Percentiles rank a stretch among this genome's conserved stretches.
Conservation (phyloP, 169 alveolate genomes). For the Pseudocohnilembus persalinus region DNA sequence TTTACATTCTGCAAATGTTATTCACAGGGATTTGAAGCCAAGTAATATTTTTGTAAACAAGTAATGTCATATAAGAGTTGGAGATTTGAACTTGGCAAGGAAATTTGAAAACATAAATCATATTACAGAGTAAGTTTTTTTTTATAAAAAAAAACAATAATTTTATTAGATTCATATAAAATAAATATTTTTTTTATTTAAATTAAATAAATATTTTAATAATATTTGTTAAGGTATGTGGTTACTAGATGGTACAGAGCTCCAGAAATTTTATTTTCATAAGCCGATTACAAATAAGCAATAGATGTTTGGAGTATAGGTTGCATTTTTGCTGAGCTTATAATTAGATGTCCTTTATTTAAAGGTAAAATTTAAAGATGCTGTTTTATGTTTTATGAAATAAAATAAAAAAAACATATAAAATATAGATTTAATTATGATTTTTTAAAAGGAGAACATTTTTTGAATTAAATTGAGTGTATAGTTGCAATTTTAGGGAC, state of each 20-base stretch:
- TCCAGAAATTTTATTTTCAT: constrained; percentile 70
- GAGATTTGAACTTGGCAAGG: constrained; percentile 37
- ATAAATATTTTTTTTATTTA: constrained; percentile 23
- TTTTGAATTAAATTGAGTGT: constrained; percentile 19
- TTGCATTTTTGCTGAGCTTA: constrained; percentile 62
- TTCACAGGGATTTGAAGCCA: constrained; percentile 86
- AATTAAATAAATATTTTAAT: neutral
- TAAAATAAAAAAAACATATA: neutral
- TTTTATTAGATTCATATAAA: too few species aligned
- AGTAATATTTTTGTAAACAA: constrained; percentile 76
- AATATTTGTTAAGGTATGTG: constrained; percentile 37
- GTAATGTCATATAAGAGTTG: constrained; percentile 63
- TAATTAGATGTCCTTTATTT: constrained; percentile 29
- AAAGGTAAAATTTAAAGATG: too few species aligned
- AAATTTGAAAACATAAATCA: neutral
- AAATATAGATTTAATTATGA: neutral
- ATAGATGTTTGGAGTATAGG: constrained; percentile 83
- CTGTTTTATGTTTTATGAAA: too few species aligned
- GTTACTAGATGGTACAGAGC: constrained; percentile 83
- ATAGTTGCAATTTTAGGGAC: constrained; percentile 90
- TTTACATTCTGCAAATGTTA: constrained; percentile 72
- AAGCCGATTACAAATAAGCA: constrained; percentile 57
- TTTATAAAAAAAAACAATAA: too few species aligned
- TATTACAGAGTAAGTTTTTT: neutral
- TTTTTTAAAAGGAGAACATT: constrained; percentile 19